Evolutionary conservation across 2,329 filamentous ascomycete species (phyloP).

Genomic region (Claviceps quebecensis): DNA sequence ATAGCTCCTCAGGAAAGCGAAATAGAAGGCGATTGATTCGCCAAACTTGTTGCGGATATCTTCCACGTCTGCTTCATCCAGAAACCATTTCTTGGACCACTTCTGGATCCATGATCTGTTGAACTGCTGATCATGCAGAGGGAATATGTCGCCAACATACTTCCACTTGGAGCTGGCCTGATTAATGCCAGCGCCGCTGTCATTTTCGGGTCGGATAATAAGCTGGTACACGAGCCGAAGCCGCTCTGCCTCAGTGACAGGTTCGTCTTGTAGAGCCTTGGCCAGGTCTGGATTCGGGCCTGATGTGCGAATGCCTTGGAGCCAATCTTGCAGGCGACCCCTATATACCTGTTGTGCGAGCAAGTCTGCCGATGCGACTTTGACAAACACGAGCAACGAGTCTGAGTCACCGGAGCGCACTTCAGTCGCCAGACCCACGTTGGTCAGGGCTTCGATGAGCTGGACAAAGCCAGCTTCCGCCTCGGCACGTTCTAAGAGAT

Average conservation of each 20-base stretch:
- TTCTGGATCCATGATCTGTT: constrained; percentile 64
- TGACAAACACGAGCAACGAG: constrained; percentile 71
- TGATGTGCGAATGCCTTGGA: constrained; percentile 69
- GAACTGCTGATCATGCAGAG: constrained; percentile 62
- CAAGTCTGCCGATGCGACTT: constrained; percentile 60
- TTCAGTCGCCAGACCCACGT: constrained; percentile 74
- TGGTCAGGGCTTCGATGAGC: constrained; percentile 60
- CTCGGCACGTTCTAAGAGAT: constrained; percentile 44
- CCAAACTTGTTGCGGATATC: constrained; percentile 65
- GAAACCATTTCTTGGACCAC: constrained; percentile 57
- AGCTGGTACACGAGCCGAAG: constrained; percentile 79
- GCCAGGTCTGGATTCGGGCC: constrained; percentile 62
- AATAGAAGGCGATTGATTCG: constrained; percentile 84
- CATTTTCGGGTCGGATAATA: constrained; percentile 56
- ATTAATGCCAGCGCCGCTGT: constrained; percentile 68
- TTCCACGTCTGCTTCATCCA: constrained; percentile 54
- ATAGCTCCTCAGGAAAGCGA: constrained; percentile 85
- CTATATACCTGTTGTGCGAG: constrained; percentile 72
- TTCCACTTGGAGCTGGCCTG: constrained; percentile 57
- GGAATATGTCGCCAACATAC: constrained; percentile 59
- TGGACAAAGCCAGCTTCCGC: constrained; percentile 65
- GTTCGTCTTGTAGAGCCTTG: constrained; percentile 54
- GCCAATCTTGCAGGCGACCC: constrained; percentile 83
- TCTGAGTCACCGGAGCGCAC: constrained; percentile 66
- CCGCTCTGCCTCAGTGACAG: constrained; percentile 76